Base-by-base conservation (phyloP, 257 asterid genomes). In the Fraxinus cuspidata region DNA sequence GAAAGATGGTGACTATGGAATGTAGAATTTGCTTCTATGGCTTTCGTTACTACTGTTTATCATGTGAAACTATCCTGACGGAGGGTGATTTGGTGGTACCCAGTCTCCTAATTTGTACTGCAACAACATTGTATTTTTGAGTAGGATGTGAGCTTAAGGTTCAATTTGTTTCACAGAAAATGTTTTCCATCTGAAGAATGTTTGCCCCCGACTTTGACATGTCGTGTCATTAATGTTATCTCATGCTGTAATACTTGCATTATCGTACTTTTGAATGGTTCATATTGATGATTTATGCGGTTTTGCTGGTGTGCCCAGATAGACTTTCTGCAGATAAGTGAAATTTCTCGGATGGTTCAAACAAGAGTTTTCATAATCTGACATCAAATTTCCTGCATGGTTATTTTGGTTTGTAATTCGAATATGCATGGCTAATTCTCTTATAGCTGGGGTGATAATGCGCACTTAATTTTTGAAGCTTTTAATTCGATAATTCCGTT, bases 1-100 rank as follows among this genome's bases (percentile, higher is more conserved):
- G 63, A 78, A 71, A 49, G 72, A 76, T 38, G 75, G 51, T 29
- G 76, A 82, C 28, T 29, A 66, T 75, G 68, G 37, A 47, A 29
- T 78, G 73, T 78, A 71, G 58, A 70, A 71, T 65, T 49, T 78
- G 51, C 72, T 28, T 37, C 35, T 64, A 69, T 65, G 69, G 72
- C 64, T 44, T 32, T 58, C 10, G 37, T 60, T 78, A 58, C 63
- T 78, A 27, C 73, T 31, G 63, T 76, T 38, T 16, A 2, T 1
- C 27, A n/a, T 28, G 23, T 42, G 64, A 42, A 58, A 58, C 31
- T 58, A 58, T 58, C 15, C 3, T 58, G 11, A 7, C 10, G 68
- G 68, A 23, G 68, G 32, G 32, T 60, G 34, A 60, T 60, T 60
- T 60, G 68, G 7, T 60, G 16, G 31, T 23, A 23, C 2, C 13